Evolutionary conservation across 257 asterid species (phyloP), one percentile per base, ranked within the genome.

Genomic region (Paulownia fortunei): DNA sequence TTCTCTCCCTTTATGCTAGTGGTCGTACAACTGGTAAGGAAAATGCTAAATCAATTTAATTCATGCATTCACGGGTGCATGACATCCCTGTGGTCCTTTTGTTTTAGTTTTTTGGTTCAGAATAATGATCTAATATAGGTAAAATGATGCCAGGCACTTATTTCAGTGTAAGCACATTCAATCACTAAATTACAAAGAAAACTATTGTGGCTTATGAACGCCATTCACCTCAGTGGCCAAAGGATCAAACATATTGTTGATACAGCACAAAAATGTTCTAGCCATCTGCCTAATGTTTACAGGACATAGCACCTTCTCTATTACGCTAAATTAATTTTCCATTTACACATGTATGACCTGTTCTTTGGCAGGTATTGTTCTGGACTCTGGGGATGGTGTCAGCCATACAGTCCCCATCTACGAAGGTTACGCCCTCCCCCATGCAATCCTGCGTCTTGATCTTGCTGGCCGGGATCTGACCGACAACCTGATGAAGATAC

Each of bases 391-490:
- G 9, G 86, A 83, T 75, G 86, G 86, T 79, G 86, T 83, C 24
- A 83, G 86, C 82, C 86, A 83, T 10, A 83, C 86, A 32, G 86
- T 83, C 42, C 86, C 86, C 1, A 83, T 86, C 79, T 86, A 86
- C 10, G 89, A 86, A 54, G 87, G 89, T 18, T 86, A 86, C 0
- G 87, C 89, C 6, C 87, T 83, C 8, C 87, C 87, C 0, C 89
- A 83, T 15, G 88, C 89, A 19, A 86, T 83, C 81, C 78, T 86
- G 18, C 89, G 89, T 76, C 86, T 86, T 0, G 89, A 86, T 81
- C 81, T 86, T 12, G 88, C 89, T 0, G 89, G 89, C 0, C 88
- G 89, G 18, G 89, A 86, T 37, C 84, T 86, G 27, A 86, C 87
- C 0, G 89, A 86, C 79, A 49, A 34, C 74, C 89, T 86, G 73